phyloP scores from a whole-genome alignment of 331 rosid genomes.

The Phaseolus coccineus region DNA sequence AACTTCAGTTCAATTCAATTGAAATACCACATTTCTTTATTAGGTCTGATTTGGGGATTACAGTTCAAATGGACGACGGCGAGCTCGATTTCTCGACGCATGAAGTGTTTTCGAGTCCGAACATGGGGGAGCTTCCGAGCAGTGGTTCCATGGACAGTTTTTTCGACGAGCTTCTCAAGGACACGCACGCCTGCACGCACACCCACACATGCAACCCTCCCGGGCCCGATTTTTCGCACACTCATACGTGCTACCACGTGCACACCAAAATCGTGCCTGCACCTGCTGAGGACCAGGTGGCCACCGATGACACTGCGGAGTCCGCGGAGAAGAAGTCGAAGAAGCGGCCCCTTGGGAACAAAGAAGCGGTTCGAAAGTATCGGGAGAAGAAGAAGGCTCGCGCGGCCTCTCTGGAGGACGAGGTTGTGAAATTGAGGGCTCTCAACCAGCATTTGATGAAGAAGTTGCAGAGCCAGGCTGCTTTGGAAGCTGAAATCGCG shows the following conservation, averaged over 20 bases:
- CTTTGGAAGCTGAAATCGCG: conserved; percentile 86
- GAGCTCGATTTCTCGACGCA: conserved; percentile 86
- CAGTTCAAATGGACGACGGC: conserved; percentile 83
- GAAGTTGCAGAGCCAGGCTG: conserved; percentile 88
- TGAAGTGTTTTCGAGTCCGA: conserved; percentile 72
- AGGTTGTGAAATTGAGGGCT: conserved; percentile 78
- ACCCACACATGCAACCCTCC: conserved; percentile 99
- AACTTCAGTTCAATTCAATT: too few species aligned
- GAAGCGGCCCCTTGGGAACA: conserved; percentile 79
- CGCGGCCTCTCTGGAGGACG: conserved; percentile 87
- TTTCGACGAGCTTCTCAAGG: conserved; percentile 80
- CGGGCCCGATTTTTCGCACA: conserved; percentile 87
- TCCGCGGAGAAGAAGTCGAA: conserved; percentile 76
- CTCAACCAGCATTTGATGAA: conserved; percentile 83
- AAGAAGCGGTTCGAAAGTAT: conserved; percentile 93
- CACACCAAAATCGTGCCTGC: conserved; percentile 88
- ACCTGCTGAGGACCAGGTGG: conserved; percentile 66
- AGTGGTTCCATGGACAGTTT: conserved; percentile 89
- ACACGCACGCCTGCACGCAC: conserved; percentile 86
- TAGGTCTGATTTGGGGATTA: conserved; percentile 32
- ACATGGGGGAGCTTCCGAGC: conserved; percentile 71
- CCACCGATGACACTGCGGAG: conserved; percentile 83
- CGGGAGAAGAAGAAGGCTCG: conserved; percentile 97
- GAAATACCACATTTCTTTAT: background rate
- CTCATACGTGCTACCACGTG: conserved; percentile 94